Conservation (phyloP, 116 monocot species). For the Zostera marina region DNA sequence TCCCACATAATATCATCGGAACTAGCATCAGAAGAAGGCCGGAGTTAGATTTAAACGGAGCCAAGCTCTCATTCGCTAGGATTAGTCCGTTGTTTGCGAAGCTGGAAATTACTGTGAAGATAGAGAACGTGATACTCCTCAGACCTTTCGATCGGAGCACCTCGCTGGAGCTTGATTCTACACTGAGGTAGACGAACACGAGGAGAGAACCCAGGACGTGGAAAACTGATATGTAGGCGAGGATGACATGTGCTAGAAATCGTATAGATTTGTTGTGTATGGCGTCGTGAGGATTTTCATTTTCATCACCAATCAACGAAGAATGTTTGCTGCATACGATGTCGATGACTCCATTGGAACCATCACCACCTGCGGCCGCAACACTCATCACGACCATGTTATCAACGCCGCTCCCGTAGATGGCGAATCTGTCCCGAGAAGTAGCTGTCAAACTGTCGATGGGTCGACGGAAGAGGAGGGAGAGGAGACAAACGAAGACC, state of each 20-base stretch:
- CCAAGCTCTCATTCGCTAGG: constrained; percentile 51
- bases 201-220: constrained; percentile 1
- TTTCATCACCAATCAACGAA: neutral
- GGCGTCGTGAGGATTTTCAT: neutral
- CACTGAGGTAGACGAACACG: constrained; percentile 2
- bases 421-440: too few species aligned
- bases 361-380: too few species aligned
- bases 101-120: constrained; percentile 26
- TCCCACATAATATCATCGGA: constrained; percentile 25
- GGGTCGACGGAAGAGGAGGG: neutral
- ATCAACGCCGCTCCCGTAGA: too few species aligned
- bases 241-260: neutral
- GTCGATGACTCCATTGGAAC: too few species aligned
- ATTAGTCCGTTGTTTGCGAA: constrained; percentile 48
- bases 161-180: neutral
- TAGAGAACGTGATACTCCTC: constrained; percentile 13
- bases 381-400: too few species aligned
- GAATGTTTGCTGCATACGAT: neutral
- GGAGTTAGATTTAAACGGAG: constrained; percentile 15
- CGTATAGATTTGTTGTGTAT: neutral
- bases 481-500: constrained; percentile 24
- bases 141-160: constrained; percentile 30
- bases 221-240: constrained; percentile 1
- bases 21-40: constrained; percentile 24
- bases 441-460: neutral